These are phyloP conservation scores for Ceratocystis albifundus DNA, from an alignment of 2,329 filamentous ascomycete species.

Conservation along the genomic window DNA sequence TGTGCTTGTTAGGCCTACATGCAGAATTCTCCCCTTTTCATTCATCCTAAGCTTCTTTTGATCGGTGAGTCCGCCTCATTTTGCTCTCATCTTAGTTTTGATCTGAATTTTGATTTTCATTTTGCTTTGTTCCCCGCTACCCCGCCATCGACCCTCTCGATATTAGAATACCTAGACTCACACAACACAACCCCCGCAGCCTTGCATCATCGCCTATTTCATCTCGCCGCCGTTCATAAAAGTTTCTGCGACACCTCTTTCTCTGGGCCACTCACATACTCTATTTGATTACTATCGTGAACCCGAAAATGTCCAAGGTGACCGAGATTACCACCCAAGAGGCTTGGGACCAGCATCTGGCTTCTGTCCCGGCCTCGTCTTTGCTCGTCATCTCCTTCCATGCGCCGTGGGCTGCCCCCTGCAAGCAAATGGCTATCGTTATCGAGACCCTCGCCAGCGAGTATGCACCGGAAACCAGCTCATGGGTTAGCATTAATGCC, in stretches of 20 bases:
- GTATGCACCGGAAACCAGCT: constrained; percentile 61
- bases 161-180: not conserved
- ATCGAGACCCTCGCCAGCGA: constrained; percentile 75
- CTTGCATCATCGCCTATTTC: not conserved
- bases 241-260: not conserved
- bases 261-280: not conserved
- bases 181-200: not conserved
- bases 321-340: constrained; percentile 62
- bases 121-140: constrained; percentile 13
- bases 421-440: constrained; percentile 84
- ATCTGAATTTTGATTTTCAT: not conserved
- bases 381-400: constrained; percentile 88
- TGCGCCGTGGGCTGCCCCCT: constrained; percentile 91
- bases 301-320: constrained; percentile 56
- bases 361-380: constrained; percentile 53
- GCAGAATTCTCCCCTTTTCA: not conserved
- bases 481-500: constrained; percentile 85
- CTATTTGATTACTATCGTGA: too few relatives aligned
- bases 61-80: not conserved
- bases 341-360: constrained; percentile 59
- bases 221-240: not conserved
- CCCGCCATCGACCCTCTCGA: constrained; percentile 13
- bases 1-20: not conserved
- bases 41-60: not conserved
- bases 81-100: not conserved